Evolutionary conservation across 139 green algal genomes (phyloP).

Genomic region (Pleodorina starrii): DNA sequence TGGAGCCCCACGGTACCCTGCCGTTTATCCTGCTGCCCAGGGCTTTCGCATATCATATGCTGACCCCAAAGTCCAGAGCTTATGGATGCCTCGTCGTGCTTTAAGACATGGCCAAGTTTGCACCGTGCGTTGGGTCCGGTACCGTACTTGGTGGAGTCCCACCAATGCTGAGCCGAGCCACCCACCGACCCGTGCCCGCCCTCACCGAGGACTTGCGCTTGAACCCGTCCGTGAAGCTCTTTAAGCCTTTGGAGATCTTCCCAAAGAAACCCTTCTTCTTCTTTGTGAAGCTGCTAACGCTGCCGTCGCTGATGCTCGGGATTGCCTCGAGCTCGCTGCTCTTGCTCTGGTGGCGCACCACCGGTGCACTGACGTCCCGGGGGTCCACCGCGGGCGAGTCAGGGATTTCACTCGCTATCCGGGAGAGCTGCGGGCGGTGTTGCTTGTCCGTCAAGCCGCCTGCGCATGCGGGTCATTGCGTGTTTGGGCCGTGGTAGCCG

Average conservation of each 20-base stretch:
- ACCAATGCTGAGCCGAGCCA: no score
- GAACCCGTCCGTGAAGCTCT: constrained; percentile 41
- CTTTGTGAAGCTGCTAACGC: not conserved
- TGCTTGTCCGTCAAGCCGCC: constrained; percentile 11
- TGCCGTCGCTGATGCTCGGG: constrained; percentile 3
- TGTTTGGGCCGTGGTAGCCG: no score
- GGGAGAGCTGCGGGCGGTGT: not conserved
- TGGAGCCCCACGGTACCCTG: no score
- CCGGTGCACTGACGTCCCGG: not conserved
- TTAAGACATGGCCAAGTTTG: no score
- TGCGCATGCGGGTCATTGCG: no score
- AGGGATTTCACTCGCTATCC: constrained; percentile 27
- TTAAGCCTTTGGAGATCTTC: constrained; percentile 39
- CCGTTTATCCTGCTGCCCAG: no score
- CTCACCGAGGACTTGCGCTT: constrained; percentile 21
- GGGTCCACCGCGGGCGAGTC: not conserved
- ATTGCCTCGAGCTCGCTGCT: constrained; percentile 37
- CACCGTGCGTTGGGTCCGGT: no score
- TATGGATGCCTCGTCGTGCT: no score
- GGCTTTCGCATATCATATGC: no score
- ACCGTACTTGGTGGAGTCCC: no score
- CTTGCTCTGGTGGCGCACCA: constrained; percentile 40
- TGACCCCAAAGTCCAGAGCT: no score
- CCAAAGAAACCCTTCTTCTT: constrained; percentile 48
- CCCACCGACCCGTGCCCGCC: no score